Evolutionary conservation across 1,284 basidiomycete species (phyloP), one percentile per base, ranked within the genome.

Genomic region (Marasmius sp.): DNA sequence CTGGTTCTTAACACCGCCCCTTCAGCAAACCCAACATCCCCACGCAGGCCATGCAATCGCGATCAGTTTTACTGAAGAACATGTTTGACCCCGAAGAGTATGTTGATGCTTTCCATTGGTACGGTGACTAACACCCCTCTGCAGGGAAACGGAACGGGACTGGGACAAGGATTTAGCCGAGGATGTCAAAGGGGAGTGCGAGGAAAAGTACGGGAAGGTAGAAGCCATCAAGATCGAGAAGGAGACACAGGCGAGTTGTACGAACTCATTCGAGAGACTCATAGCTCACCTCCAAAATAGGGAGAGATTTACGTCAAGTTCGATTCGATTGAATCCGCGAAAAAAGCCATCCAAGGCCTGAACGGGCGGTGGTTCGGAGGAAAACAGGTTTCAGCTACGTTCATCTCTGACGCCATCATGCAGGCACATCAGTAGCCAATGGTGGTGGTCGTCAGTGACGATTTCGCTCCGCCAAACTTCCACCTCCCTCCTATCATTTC

Each of bases 291-390:
- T 48, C 45, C 53, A 58, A 53, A n/a, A n/a, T 69, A 97, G 93
- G 97, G 97, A 69, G 97, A 99, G 75, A 98, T 99, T 48, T 99
- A 97, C 75, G 84, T 99, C 72, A 94, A 95, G 74, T 98, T 99
- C 71, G 87, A 86, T 66, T 76, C 83, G 38, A 80, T 94, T 63
- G 91, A 94, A 11, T 79, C 85, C 20, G 94, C 97, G 18, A 90
- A 90, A 71, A 86, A 89, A 59, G 94, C 96, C 52, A 81, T 97
- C 59, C 86, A 92, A 71, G 93, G 93, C 65, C 85, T 99, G 59
- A 93, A 97, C 69, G 95, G 95, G 52, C 92, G 97, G 64, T 97
- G 93, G 92, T 98, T 98, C 71, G 95, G 95, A 64, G 95, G 95
- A 58, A 88, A 88, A 72, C 89, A 92, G 75, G 87, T 97, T 64